Evolutionary conservation across 352 stramenopile genomes (phyloP).

Genomic region (Globisporangium rhizosaccharum): DNA sequence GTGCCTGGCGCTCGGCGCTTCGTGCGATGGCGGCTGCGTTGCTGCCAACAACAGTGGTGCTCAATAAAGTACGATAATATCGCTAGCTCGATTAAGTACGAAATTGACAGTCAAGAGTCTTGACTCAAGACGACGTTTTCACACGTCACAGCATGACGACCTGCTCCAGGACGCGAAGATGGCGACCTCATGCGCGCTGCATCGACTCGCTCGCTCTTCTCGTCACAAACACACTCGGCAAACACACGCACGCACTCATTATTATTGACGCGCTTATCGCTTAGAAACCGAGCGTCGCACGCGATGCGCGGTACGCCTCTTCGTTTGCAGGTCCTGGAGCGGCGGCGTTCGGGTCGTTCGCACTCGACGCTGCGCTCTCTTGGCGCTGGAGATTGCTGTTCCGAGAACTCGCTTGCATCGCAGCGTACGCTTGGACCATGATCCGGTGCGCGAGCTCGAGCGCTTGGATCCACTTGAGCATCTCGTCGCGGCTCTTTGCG

Average conservation of each 20-base stretch:
- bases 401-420: constrained; percentile 19
- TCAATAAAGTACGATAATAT: neutral
- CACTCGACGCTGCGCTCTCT: constrained; percentile 21
- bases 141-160: no score
- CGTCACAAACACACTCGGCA: neutral
- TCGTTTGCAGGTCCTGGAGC: constrained; percentile 8
- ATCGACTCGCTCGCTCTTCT: no score
- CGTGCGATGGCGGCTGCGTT: neutral
- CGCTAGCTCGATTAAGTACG: no score
- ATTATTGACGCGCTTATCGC: neutral
- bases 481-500: constrained; percentile 67
- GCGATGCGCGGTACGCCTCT: constrained; percentile 32
- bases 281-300: constrained; percentile 70
- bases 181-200: no score
- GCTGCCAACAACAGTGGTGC: neutral
- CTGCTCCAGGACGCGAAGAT: no score
- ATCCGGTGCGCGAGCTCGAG: constrained; percentile 47
- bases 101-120: no score
- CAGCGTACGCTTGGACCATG: constrained; percentile 32
- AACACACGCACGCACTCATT: neutral
- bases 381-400: constrained; percentile 18
- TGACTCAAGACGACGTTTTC: no score
- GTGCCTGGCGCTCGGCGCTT: neutral
- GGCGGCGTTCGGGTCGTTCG: neutral
- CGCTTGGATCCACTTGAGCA: constrained; percentile 63